Evolutionary conservation across 2,329 filamentous ascomycete genomes (phyloP).

Genomic region (Cordyceps militaris): DNA sequence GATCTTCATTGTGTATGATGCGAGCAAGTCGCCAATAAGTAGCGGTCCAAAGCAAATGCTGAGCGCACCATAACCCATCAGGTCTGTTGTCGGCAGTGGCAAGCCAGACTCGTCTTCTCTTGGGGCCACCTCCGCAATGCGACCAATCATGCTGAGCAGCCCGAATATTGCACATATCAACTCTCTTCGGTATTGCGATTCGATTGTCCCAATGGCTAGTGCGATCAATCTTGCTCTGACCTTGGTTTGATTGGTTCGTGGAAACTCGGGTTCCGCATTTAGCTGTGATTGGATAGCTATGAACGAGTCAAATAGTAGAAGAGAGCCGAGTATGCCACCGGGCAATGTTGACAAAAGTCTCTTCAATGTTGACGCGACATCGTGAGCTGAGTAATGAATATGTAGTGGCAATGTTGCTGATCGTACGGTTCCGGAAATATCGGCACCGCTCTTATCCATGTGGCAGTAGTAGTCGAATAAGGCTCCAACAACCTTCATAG

Average conservation of each 20-base stretch:
- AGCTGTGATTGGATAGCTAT: conserved; percentile 54
- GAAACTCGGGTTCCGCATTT: conserved; percentile 42
- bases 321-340: conserved; percentile 58
- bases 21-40: conserved; percentile 50
- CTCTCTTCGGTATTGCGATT: conserved; percentile 53
- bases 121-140: conserved; percentile 46
- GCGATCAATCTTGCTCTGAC: conserved; percentile 59
- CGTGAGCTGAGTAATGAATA: conserved; percentile 53
- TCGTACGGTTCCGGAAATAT: conserved; percentile 51
- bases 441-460: conserved; percentile 38
- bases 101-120: conserved; percentile 45
- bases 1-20: conserved; percentile 42
- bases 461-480: conserved; percentile 58
- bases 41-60: conserved; percentile 61
- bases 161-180: conserved; percentile 63
- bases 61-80: conserved; percentile 58
- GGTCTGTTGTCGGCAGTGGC: conserved; percentile 47
- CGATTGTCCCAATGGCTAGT: conserved; percentile 52
- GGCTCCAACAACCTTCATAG: conserved; percentile 45
- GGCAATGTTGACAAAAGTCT: conserved; percentile 55
- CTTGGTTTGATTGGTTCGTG: conserved; percentile 46
- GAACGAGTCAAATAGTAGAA: conserved; percentile 54
- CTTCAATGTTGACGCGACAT: conserved; percentile 63
- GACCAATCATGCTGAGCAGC: conserved; percentile 53
- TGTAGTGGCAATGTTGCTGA: conserved; percentile 53